Evolutionary conservation across 768 basidiomycete species (phyloP), one percentile per base, ranked within the genome.

Genomic region (Lepiota brunneoincarnata): DNA sequence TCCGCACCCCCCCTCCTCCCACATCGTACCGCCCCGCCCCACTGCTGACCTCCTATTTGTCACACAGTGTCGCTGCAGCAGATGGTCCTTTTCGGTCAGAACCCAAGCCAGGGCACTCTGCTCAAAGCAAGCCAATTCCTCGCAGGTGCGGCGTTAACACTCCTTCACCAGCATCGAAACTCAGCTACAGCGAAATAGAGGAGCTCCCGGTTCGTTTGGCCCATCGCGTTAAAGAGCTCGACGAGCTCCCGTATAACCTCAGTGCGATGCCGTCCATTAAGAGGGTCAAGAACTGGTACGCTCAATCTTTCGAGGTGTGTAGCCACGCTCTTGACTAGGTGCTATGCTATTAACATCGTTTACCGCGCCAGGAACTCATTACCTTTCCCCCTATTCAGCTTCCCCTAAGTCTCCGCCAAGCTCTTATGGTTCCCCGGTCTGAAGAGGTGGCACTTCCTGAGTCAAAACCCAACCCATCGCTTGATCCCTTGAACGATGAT

Each of bases 231-330:
- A 93, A 93, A 67, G 97, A 99, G 70, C 82, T 99, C 24, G 93
- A 98, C 61, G 85, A 91, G 60, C 79, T 99, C 3, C 97, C 97
- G 0, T 91, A 98, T 71, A 89, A 91, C 51, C 78, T 99, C 47
- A 87, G 86, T 62, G 81, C 82, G 42, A 97, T 97, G 96, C 84
- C 88, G 0, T 90, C 89, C 36, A 98, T 99, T 59, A 83, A 85
- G 54, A 94, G 91, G 66, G 91, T 99, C 56, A 95, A 94, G 75
- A 88, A 96, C 64, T 99, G 97, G 97, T 99, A 99, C 69, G 96
- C 96, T 0, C 93, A 98, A 75, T 93, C 91, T 14, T 98, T 99
- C 69, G 91, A 98, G 81, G 96, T 95, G 49, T 48, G 85, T 73
- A 28, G 26, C 26, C 26, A 28, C 7, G 26, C 26, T 7, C 26